Conservation (phyloP, 139 green algal genomes). For the Astrephomene gubernaculifera region DNA sequence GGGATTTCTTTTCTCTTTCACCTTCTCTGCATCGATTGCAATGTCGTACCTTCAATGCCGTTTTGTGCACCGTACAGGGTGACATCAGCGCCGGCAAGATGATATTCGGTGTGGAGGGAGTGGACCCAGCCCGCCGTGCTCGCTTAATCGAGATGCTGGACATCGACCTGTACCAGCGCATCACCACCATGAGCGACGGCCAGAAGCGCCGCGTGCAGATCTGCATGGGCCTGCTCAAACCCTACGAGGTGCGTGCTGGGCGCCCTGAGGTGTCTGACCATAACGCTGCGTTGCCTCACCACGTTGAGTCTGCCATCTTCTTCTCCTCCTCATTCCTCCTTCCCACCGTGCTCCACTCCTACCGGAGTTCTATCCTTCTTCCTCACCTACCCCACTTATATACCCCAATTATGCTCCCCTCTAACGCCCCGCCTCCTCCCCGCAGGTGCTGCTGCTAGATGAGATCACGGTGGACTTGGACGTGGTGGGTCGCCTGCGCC, state of each 20-base stretch:
- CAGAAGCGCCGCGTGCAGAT: constrained; percentile 97
- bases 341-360: too few relatives aligned
- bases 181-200: constrained; percentile 96
- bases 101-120: constrained; percentile 86
- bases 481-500: constrained; percentile 92
- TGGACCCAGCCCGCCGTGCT: constrained; percentile 79
- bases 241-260: constrained; percentile 78
- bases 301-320: neutral
- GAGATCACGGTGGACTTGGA: constrained; percentile 99
- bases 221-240: constrained; percentile 94
- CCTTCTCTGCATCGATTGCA: neutral
- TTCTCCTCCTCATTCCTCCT: neutral
- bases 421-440: neutral
- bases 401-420: too few relatives aligned
- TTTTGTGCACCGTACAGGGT: too few relatives aligned
- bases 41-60: too few relatives aligned
- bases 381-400: too few relatives aligned
- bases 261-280: neutral
- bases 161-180: constrained; percentile 94
- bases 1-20: too few relatives aligned
- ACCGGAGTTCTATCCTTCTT: too few relatives aligned
- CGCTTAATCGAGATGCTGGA: constrained; percentile 92
- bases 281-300: neutral
- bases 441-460: constrained; percentile 94
- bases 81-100: constrained; percentile 89